Evolutionary conservation across 345 rosid genomes (phyloP).

Genomic region (Sonneratia caseolaris): DNA sequence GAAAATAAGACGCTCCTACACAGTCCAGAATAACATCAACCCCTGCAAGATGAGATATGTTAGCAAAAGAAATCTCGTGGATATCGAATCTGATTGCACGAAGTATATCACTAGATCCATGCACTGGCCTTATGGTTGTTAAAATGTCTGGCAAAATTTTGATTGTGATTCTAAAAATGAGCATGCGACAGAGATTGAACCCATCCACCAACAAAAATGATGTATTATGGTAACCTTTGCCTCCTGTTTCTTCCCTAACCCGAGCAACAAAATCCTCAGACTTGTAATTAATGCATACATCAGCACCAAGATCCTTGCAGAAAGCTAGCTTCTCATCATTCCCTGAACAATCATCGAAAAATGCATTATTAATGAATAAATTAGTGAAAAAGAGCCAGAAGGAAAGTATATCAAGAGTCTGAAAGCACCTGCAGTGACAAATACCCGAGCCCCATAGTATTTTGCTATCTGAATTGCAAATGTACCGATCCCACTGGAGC

Average conservation of each 20-base stretch:
- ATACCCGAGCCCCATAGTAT: slow-evolving; percentile 50
- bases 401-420: neutral
- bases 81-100: neutral
- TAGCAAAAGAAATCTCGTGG: neutral
- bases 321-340: slow-evolving; percentile 65
- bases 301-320: slow-evolving; percentile 88
- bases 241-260: slow-evolving; percentile 71
- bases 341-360: slow-evolving; percentile 29
- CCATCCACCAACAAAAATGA: neutral
- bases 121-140: neutral
- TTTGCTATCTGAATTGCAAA: slow-evolving; percentile 86
- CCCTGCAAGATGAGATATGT: slow-evolving; percentile 23
- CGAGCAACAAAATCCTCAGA: slow-evolving; percentile 77
- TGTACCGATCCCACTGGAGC: slow-evolving; percentile 91
- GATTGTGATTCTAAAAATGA: neutral
- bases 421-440: slow-evolving; percentile 71
- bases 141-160: neutral
- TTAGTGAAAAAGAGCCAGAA: neutral
- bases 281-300: slow-evolving; percentile 83
- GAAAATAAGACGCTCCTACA: slow-evolving; percentile 73
- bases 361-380: neutral
- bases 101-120: neutral
- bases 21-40: slow-evolving; percentile 81
- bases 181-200: neutral
- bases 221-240: slow-evolving; percentile 44